A percentile compares a stretch with the other conserved stretches of the same genome.
Evolutionary conservation across 2,329 filamentous ascomycete species (phyloP).

Genomic region (Talaromyces sp.): DNA sequence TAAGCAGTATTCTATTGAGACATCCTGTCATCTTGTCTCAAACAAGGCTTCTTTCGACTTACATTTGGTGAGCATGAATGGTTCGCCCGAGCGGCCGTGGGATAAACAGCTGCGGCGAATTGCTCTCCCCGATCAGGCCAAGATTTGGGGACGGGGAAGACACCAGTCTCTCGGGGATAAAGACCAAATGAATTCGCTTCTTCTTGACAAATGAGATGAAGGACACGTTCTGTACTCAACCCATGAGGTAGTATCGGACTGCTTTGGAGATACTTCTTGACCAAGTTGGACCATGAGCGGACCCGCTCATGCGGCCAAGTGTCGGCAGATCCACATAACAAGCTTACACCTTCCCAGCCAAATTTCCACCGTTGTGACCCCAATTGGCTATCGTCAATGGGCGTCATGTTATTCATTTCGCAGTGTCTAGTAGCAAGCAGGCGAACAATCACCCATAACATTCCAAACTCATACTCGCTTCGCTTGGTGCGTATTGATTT

Average conservation of each 20-base stretch:
- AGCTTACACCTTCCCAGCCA: slow-evolving; percentile 30
- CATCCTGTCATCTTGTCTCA: too few relatives aligned
- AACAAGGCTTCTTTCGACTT: too few relatives aligned
- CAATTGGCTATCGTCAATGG: background rate
- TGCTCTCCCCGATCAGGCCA: slow-evolving; percentile 23
- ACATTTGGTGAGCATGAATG: slow-evolving; percentile 30
- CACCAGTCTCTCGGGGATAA: slow-evolving; percentile 27
- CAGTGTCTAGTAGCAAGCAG: slow-evolving; percentile 28
- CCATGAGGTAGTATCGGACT: slow-evolving; percentile 20
- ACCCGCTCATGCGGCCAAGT: slow-evolving; percentile 34
- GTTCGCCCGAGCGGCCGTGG: slow-evolving; percentile 27
- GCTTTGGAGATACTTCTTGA: slow-evolving; percentile 35
- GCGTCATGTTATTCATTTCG: slow-evolving; percentile 2
- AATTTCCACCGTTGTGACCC: slow-evolving; percentile 5
- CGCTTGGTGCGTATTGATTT: slow-evolving; percentile 29
- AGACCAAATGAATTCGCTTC: slow-evolving; percentile 31
- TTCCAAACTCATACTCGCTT: slow-evolving; percentile 37
- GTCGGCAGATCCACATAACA: slow-evolving; percentile 32
- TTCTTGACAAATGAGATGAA: slow-evolving; percentile 30
- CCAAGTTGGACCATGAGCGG: slow-evolving; percentile 28
- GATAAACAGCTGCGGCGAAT: slow-evolving; percentile 28
- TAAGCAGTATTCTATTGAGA: slow-evolving; percentile 7
- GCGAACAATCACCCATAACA: slow-evolving; percentile 39
- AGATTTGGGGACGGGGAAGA: slow-evolving; percentile 14
- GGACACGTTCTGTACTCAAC: slow-evolving; percentile 16